Evolutionary conservation across 2,329 filamentous ascomycete species (phyloP).

Genomic region (Colletotrichum sidae): DNA sequence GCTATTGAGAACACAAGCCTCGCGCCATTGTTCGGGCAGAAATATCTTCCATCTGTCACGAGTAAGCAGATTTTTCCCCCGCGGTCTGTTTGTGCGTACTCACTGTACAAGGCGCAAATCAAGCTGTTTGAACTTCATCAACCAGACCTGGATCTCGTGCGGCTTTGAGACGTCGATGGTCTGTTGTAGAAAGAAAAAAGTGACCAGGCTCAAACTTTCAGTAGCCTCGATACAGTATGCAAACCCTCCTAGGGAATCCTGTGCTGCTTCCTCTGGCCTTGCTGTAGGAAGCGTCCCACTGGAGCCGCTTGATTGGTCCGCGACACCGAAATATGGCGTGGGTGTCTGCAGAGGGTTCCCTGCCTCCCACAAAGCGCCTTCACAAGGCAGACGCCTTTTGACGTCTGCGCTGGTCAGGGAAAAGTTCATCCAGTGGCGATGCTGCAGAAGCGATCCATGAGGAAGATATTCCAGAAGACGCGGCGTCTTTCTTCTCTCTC

Average conservation of each 20-base stretch:
- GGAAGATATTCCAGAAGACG: conserved; percentile 56
- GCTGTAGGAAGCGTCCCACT: conserved; percentile 37
- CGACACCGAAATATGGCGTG: conserved; percentile 55
- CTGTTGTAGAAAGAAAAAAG: conserved; percentile 56
- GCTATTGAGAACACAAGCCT: conserved; percentile 52
- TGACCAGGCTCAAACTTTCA: conserved; percentile 55
- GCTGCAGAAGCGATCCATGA: conserved; percentile 54
- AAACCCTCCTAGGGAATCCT: conserved; percentile 51
- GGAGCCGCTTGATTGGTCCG: conserved; percentile 43
- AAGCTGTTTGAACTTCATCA: conserved; percentile 58
- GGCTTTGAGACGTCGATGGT: conserved; percentile 50
- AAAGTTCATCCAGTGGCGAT: conserved; percentile 53
- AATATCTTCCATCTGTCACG: conserved; percentile 56
- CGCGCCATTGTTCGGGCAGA: conserved; percentile 55
- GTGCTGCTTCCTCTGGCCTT: conserved; percentile 41
- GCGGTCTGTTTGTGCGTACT: conserved; percentile 26
- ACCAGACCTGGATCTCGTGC: conserved; percentile 53
- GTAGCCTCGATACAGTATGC: conserved; percentile 60
- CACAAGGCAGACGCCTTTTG: conserved; percentile 51
- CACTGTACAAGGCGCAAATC: conserved; percentile 56
- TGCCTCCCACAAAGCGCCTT: conserved; percentile 52
- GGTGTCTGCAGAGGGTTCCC: conserved; percentile 49
- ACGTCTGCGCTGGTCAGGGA: conserved; percentile 51
- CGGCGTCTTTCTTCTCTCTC: conserved; percentile 53
- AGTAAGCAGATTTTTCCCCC: background rate